phyloP scores from a whole-genome alignment of 1,139 yeast species.

The Eremothecium sinecaudum region DNA sequence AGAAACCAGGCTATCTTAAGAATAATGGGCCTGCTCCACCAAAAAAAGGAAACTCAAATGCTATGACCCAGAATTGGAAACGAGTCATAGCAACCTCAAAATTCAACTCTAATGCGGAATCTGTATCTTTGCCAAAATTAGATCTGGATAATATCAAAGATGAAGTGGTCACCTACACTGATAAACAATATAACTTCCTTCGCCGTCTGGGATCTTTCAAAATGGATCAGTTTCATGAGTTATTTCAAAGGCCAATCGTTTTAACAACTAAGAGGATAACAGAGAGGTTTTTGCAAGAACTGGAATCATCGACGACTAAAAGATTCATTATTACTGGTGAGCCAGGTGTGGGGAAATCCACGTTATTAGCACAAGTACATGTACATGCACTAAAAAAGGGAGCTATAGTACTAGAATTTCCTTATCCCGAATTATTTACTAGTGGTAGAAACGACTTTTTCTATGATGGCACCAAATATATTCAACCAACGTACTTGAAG shows the following conservation, averaged over 20 bases:
- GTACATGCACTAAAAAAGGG: conserved; percentile 45
- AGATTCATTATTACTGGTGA: conserved; percentile 58
- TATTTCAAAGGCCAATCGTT: conserved; percentile 49
- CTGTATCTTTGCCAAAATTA: conserved; percentile 20
- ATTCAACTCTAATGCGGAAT: conserved; percentile 20
- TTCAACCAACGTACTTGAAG: conserved; percentile 74
- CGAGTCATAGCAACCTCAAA: conserved; percentile 24
- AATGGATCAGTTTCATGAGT: conserved; percentile 55
- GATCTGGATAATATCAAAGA: conserved; percentile 15
- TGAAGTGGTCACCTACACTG: conserved; percentile 19
- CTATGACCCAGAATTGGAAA: conserved; percentile 27
- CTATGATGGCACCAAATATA: conserved; percentile 47
- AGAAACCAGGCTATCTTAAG: conserved; percentile 26
- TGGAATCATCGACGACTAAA: conserved; percentile 35
- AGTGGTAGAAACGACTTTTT: conserved; percentile 68
- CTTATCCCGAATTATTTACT: conserved; percentile 50
- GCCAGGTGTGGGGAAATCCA: conserved; percentile 73
- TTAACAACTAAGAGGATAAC: conserved; percentile 37
- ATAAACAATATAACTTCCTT: conserved; percentile 20
- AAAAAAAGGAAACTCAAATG: conserved; percentile 23
- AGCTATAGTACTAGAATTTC: conserved; percentile 54
- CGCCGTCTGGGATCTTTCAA: conserved; percentile 46
- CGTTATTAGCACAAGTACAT: conserved; percentile 62
- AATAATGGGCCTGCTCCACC: conserved; percentile 14
- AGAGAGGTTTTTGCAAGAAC: conserved; percentile 13